Percentiles rank a stretch among this genome's conserved stretches.
These are phyloP conservation scores for Chenopodium formosanum DNA, from an alignment of 148 eudicot species.

Conservation along the genomic window DNA sequence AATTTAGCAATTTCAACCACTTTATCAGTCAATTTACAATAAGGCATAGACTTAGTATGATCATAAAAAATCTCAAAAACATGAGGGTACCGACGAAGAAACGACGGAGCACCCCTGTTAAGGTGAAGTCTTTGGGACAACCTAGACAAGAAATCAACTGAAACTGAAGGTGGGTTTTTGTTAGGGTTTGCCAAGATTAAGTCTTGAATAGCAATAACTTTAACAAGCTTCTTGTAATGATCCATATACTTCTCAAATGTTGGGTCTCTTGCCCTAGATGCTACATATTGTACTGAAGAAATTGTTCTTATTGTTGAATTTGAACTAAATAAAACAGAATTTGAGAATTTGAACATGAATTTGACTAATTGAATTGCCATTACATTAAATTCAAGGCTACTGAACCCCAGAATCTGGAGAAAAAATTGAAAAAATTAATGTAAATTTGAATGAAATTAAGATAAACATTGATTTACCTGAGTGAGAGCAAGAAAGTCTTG, in stretches of 20 bases:
- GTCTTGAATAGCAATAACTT: slow-evolving; percentile 76
- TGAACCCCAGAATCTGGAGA: no score
- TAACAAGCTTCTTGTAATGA: slow-evolving; percentile 70
- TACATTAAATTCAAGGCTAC: no score
- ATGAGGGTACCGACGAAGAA: slow-evolving; percentile 60
- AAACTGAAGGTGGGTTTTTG: slow-evolving; percentile 58
- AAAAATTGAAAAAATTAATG: no score
- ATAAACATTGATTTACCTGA: no score
- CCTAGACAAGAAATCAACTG: slow-evolving; percentile 69
- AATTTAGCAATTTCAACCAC: slow-evolving; percentile 39
- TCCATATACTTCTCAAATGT: slow-evolving; percentile 89
- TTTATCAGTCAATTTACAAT: slow-evolving; percentile 42
- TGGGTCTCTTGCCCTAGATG: slow-evolving; percentile 76
- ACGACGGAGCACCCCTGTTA: slow-evolving; percentile 74
- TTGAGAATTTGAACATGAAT: slow-evolving; percentile 27
- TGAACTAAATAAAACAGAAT: slow-evolving; percentile 21
- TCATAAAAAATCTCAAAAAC: slow-evolving; percentile 58
- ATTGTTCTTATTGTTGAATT: slow-evolving; percentile 39
- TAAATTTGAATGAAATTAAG: no score
- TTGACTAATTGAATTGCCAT: slow-evolving; percentile 54
- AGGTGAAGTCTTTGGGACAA: slow-evolving; percentile 80
- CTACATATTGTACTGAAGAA: slow-evolving; percentile 57
- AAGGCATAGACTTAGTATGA: slow-evolving; percentile 45
- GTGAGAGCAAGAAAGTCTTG: no score
- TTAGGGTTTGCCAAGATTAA: slow-evolving; percentile 66